These are phyloP conservation scores for Raffaelea ambrosiae DNA, from an alignment of 2,329 filamentous ascomycete species.

Conservation along the genomic window DNA sequence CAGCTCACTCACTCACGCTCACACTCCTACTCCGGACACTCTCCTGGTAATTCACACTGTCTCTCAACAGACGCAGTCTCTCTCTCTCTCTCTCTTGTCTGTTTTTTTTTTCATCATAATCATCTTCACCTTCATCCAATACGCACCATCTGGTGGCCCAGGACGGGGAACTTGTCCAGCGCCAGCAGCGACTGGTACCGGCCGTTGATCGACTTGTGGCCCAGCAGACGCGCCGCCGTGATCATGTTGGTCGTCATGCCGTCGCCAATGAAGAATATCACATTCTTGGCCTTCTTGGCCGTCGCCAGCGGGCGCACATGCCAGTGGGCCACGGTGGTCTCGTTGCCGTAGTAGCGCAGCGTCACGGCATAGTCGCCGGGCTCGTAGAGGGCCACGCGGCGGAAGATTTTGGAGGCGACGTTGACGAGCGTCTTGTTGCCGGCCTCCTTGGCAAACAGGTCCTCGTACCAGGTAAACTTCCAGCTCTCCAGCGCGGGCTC, in stretches of 20 bases:
- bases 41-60: no score
- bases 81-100: not conserved
- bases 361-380: constrained; percentile 72
- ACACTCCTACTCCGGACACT: no score
- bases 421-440: constrained; percentile 64
- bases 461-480: constrained; percentile 80
- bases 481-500: constrained; percentile 51
- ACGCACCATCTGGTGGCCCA: constrained; percentile 70
- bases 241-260: constrained; percentile 72
- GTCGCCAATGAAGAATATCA: constrained; percentile 75
- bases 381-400: constrained; percentile 66
- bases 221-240: constrained; percentile 70
- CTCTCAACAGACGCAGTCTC: no score
- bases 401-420: constrained; percentile 71
- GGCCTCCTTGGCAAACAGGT: constrained; percentile 69
- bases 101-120: not conserved
- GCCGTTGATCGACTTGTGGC: constrained; percentile 75
- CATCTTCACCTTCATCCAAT: no score
- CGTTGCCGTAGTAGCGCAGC: constrained; percentile 64
- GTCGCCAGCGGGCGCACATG: constrained; percentile 61
- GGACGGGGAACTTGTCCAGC: constrained; percentile 76
- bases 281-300: constrained; percentile 71
- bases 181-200: constrained; percentile 69
- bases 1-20: no score
- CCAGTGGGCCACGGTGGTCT: constrained; percentile 68